Conservation (phyloP, 129 eudicot genomes). For the carrot (Daucus carota) region DH1_v3.0 NC_030381.2:52216501-52217000, state of each 20-base stretch:
- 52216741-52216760: constrained; percentile 88
- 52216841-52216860: constrained; percentile 60
- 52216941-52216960: constrained; percentile 84
- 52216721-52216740: constrained; percentile 92
- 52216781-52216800: constrained; percentile 89
- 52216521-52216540: constrained; percentile 93
- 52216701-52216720: constrained; percentile 88
- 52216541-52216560: constrained; percentile 95
- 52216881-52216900: constrained; percentile 89
- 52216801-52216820: constrained; percentile 92
- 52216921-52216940: constrained; percentile 68
- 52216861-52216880: constrained; percentile 66
- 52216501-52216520: constrained; percentile 82
- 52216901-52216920: constrained; percentile 70
- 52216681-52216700: constrained; percentile 98
- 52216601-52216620: constrained; percentile 83
- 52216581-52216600: constrained; percentile 92
- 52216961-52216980: constrained; percentile 69
- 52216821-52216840: constrained; percentile 93
- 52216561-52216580: constrained; percentile 89
- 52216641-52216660: constrained; percentile 91
- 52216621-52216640: constrained; percentile 99
- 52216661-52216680: constrained; percentile 91
- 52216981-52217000: constrained; percentile 71
- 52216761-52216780: constrained; percentile 61